phyloP scores from a whole-genome alignment of 495 filamentous ascomycete genomes.

The Glonium stellatum region DNA sequence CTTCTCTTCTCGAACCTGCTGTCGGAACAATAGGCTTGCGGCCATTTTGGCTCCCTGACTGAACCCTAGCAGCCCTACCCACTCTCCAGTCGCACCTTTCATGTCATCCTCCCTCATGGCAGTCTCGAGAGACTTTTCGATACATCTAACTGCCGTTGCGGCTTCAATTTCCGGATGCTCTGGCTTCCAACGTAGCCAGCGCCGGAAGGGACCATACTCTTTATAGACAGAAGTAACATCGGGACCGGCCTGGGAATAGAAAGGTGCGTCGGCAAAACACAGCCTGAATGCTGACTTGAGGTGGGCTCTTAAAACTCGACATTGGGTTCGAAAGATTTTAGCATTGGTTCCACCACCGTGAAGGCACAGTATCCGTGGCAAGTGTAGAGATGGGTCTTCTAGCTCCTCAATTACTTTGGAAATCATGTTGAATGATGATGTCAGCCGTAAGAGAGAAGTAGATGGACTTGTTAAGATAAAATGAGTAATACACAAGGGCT shows the following conservation, averaged over 20 bases:
- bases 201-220: constrained; percentile 49
- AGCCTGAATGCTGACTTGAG: constrained; percentile 50
- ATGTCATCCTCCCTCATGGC: constrained; percentile 38
- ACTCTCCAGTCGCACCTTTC: constrained; percentile 43
- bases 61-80: constrained; percentile 51
- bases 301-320: constrained; percentile 43
- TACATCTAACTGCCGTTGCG: constrained; percentile 36
- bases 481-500: too few species aligned
- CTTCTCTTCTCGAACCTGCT: constrained; percentile 31
- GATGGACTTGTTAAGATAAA: too few species aligned
- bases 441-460: too few species aligned
- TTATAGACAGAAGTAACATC: constrained; percentile 49
- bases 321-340: constrained; percentile 53
- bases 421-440: too few species aligned
- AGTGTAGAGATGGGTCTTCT: constrained; percentile 6
- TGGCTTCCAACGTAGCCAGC: constrained; percentile 52
- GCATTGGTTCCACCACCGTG: constrained; percentile 61
- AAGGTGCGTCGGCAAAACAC: constrained; percentile 54
- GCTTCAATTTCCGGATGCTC: constrained; percentile 41
- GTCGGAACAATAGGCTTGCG: constrained; percentile 41
- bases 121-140: constrained; percentile 32
- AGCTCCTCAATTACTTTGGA: too few species aligned
- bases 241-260: constrained; percentile 44
- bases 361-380: constrained; percentile 60
- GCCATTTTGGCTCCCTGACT: constrained; percentile 55